Base-by-base conservation (phyloP, 192 early-diverging fungal species). In the Podochytrium sp. region DNA sequence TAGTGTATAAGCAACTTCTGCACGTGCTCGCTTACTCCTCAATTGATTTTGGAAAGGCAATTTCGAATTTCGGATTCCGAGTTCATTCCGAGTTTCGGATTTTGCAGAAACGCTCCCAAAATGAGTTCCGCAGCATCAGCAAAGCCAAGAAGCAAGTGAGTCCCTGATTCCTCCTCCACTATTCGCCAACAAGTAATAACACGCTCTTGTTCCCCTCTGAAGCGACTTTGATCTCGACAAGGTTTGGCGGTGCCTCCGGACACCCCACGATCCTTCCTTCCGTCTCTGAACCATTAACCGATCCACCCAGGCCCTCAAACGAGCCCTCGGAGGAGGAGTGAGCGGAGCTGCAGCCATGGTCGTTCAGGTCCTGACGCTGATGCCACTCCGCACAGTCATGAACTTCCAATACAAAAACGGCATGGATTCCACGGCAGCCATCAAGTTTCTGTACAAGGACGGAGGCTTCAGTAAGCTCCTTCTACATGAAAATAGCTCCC, bases 341-440 rank as follows among this genome's bases (percentile, higher is more conserved):
- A 47, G 76, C 2, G 81, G 81, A 0, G 81, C 81, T 10, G 74
- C 81, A 6, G 81, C 81, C 3, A 82, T 82, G 81, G 81, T 77
- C 30, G 76, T 82, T 47, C 81, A 82, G 52, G 81, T 82, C 37
- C 34, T 67, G 32, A 79, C 78, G n/a, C 43, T 82, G 23, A 80
- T 82, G 80, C 79, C 78, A 12, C 32, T 80, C 5, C 71, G 76
- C 16, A 79, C 79, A 27, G 53, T 76, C 42, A 79, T 79, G 77
- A 82, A 81, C 72, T 79, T 81, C 73, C 76, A 81, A 57, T 80
- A 82, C 71, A 52, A 73, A 33, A 55, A 72, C 60, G 81, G 81
- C 14, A 58, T 66, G 14, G 74, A 57, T 41, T 64, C 70, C 6
- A 76, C 33, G 12, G 37, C 47, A 6, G 76, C 81, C 25, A 61